Percentiles rank a stretch among this genome's conserved stretches.
Evolutionary conservation across 192 early-diverging fungal genomes (phyloP).

Genomic region (Coemansia sp.): DNA sequence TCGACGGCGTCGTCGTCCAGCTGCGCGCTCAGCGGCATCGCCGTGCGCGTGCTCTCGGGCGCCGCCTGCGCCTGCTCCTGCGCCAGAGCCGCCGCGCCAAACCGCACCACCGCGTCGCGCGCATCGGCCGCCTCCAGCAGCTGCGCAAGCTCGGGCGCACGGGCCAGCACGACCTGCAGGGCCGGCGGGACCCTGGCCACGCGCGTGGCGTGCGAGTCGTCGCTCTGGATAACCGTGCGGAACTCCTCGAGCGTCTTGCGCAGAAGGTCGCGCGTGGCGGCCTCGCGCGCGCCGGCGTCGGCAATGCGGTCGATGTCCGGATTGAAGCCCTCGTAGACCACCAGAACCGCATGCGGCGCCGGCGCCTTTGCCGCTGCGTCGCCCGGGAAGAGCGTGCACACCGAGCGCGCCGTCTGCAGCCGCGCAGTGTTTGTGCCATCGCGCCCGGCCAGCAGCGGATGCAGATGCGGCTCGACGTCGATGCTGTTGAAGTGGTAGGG

Average conservation of each 20-base stretch:
- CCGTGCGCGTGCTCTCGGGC: slow-evolving; percentile 50
- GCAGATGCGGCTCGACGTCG: slow-evolving; percentile 76
- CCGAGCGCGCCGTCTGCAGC: slow-evolving; percentile 62
- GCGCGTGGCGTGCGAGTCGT: slow-evolving; percentile 67
- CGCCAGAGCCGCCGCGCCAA: slow-evolving; percentile 56
- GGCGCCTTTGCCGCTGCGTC: slow-evolving; percentile 36
- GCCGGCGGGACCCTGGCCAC: slow-evolving; percentile 65
- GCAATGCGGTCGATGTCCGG: slow-evolving; percentile 50
- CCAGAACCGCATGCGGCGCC: slow-evolving; percentile 62
- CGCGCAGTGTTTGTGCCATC: slow-evolving; percentile 65
- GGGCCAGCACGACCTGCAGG: slow-evolving; percentile 74
- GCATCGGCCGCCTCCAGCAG: slow-evolving; percentile 53
- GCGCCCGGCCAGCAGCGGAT: slow-evolving; percentile 66
- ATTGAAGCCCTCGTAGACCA: slow-evolving; percentile 74
- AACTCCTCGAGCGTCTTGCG: slow-evolving; percentile 66
- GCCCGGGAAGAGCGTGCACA: slow-evolving; percentile 80
- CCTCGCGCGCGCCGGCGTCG: slow-evolving; percentile 58
- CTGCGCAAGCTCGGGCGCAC: slow-evolving; percentile 71
- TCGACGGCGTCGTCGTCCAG: slow-evolving; percentile 69
- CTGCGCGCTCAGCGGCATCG: slow-evolving; percentile 42
- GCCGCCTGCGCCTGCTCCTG: slow-evolving; percentile 19
- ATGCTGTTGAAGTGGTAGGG: slow-evolving; percentile 65
- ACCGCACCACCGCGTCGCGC: slow-evolving; percentile 66
- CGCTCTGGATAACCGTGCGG: slow-evolving; percentile 59
- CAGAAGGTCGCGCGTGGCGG: slow-evolving; percentile 56